Base-by-base conservation (phyloP, 2,329 filamentous ascomycete genomes). In the Fulvia fulva region DNA sequence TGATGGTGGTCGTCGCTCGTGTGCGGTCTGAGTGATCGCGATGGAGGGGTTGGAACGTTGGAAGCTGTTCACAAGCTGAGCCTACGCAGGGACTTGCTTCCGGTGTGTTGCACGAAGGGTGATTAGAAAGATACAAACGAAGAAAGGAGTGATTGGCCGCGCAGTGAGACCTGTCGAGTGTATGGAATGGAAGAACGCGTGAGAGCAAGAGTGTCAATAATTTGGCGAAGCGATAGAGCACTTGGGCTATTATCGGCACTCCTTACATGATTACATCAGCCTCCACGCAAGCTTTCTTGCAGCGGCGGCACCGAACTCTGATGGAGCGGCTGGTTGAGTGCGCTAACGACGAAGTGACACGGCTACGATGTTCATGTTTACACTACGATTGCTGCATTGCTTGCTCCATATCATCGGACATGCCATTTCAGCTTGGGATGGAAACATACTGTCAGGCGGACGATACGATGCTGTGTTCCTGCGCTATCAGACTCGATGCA, bases 1-100 rank as follows among this genome's bases (percentile, higher is more conserved):
- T 46, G 19, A 8, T 25, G 7, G 21, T 19, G 44, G 74, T 78
- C 71, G 61, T 70, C 66, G 19, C 44, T 58, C 26, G 53, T 34
- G 49, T 32, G 37, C 53, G 7, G n/a, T 16, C 22, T 21, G 23
- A 25, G 37, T 23, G 3, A 1, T 25, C 9, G 3, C 5, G 21
- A 34, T 6, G 23, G 28, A 32, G 32, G n/a, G 23, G 25, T n/a
- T 3, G 41, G 34, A 46, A 19, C 32, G 12, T 23, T 58, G 26
- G 43, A 50, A 22, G 25, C 7, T 51, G 54, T 41, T 19, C 37
- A 41, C 37, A 28, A n/a, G 19, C 9, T 47, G 14, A 5, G 21
- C 44, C 3, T 8, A 23, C 22, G 44, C 14, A 25, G 25, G 44
- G 14, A 14, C 4, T 25, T 21, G 44, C 44, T 14, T 23, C 12